Evolutionary conservation across 1,139 yeast genomes (phyloP), one percentile per base, ranked within the genome.

Genomic region (Blastobotrys capitulatus): DNA sequence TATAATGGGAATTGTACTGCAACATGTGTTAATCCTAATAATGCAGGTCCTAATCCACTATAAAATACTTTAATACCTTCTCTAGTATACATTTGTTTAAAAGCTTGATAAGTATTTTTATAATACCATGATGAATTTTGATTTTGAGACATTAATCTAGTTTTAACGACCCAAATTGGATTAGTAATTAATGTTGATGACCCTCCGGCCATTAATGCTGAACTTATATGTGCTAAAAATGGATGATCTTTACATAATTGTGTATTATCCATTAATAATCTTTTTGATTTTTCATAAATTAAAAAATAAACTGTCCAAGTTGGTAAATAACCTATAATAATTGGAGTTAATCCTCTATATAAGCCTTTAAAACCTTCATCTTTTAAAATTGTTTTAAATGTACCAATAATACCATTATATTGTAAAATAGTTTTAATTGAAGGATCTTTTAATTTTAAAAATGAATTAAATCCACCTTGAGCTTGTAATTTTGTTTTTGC

Each of bases 1-100:
- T 92, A 92, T n/a, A 89, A 81, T 19, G 98, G 98, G 74, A 92
- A 92, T 69, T 92, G 98, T 48, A 92, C 86, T 0, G 97, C 98
- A 38, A 92, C 98, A 67, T 92, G 98, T 36, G 86, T 74, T 39
- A 92, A 74, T 0, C 98, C 98, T 60, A 92, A 80, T 52, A 90
- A 73, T 0, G 97, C 90, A 1, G 98, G 97, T 8, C 88, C 78
- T 38, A 92, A 73, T 1, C 98, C 98, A 43, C 94, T 79, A 67
- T 92, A 92, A 60, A 92, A 88, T n/a, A 89, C 90, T 42, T 72
- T 64, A 1, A 85, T 18, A 1, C 98, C 98, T 66, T 92, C 98
- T 52, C 80, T 78, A 50, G 67, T 67, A 63, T 82, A 84, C 87
- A 92, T 92, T 55, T 80, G 82, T 43, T 66, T 67, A 61, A 90